phyloP scores from a whole-genome alignment of 2,329 filamentous ascomycete genomes.

The Pleurostoma richardsiae region DNA sequence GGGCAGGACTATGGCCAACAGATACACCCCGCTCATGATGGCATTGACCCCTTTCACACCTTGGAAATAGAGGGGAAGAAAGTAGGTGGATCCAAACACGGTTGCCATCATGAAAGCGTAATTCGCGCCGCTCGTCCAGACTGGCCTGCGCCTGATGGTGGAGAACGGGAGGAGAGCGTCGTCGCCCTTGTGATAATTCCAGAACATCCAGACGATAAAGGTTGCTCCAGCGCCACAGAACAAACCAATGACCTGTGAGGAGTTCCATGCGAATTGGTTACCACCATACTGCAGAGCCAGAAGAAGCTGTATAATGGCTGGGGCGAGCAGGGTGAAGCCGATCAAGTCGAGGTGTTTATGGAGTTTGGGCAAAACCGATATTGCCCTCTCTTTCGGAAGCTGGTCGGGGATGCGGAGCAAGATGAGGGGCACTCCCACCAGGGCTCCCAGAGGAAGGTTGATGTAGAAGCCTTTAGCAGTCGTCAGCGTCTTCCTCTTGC shows the following conservation, averaged over 20 bases:
- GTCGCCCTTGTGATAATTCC: conserved; percentile 28
- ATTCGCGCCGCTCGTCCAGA: conserved; percentile 15
- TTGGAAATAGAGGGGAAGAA: conserved; percentile 32
- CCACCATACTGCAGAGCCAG: conserved; percentile 40
- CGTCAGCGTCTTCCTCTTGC: not conserved
- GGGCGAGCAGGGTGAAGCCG: conserved; percentile 37
- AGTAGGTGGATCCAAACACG: conserved; percentile 17
- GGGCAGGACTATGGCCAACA: conserved; percentile 20
- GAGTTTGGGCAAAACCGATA: not conserved
- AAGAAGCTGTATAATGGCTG: conserved; percentile 33
- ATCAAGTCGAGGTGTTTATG: conserved; percentile 37
- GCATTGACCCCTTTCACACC: conserved; percentile 20
- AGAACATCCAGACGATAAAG: conserved; percentile 27
- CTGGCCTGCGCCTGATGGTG: conserved; percentile 12
- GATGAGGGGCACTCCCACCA: conserved; percentile 20
- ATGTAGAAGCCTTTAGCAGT: conserved; percentile 16
- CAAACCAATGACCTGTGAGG: conserved; percentile 30
- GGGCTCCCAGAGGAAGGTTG: conserved; percentile 30
- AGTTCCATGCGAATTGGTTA: conserved; percentile 31
- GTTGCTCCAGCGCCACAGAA: conserved; percentile 28
- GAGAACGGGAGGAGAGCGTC: conserved; percentile 19
- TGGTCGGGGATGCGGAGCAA: conserved; percentile 24
- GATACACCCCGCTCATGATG: conserved; percentile 25
- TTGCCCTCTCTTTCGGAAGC: not conserved
- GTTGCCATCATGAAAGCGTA: conserved; percentile 13